Base-by-base conservation (phyloP, 2,329 filamentous ascomycete species). In the Cercospora sp. region DNA sequence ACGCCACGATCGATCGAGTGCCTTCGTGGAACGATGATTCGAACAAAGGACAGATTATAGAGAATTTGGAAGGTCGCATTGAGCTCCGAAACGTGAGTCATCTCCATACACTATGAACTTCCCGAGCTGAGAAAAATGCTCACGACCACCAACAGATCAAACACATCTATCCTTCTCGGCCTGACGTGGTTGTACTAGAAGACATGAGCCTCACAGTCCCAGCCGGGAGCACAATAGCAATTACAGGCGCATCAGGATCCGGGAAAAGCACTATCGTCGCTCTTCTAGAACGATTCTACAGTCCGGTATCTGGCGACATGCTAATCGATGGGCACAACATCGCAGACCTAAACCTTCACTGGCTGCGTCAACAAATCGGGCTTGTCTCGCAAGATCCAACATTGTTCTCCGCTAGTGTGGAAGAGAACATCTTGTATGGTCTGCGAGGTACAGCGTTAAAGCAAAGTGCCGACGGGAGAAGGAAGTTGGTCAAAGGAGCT, bases 111-210 rank as follows among this genome's bases (percentile, higher is more conserved):
- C 30, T 31, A 31, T 31, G 9, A 2, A 1, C 3, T 2, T 31
- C 30, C 30, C 8, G 30, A 5, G 9, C 7, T 31, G 30, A 10
- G 30, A 9, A 31, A 31, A 8, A 75, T 62, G 75, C 75, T 28
- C 67, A 78, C 63, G 67, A 71, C 6, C 77, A 74, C 39, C 72
- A 76, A 26, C 8, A 67, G 65, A 53, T 98, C 77, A 94, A 92
- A 79, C 94, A 97, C 79, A 94, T 97, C 73, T 98, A 99, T 75
- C 95, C 95, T 3, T 97, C 93, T 6, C 88, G 95, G 10, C 92
- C 93, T 0, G 94, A 97, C 74, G 93, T 97, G 3, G 87, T 89
- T 2, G 91, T 98, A 33, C 94, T 98, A 89, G 84, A 95, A 48
- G 88, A 90, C 70, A 91, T 98, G 65, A 91, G 84, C 66, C 86